Conservation (phyloP, 2,329 filamentous ascomycete genomes). For the Aspergillus hiratsukae region DNA sequence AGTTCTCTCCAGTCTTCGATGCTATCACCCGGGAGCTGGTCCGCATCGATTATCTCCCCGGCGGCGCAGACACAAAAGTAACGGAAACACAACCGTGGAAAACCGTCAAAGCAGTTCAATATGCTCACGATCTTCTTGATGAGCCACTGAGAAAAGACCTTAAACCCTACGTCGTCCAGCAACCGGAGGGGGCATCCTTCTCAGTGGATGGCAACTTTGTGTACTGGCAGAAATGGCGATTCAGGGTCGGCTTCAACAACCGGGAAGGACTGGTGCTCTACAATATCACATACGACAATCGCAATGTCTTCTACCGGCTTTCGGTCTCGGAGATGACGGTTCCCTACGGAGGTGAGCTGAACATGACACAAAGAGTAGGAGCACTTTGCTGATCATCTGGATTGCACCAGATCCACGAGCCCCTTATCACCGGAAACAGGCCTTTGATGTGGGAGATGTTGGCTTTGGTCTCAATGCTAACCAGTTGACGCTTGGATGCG, state of each 20-base stretch:
- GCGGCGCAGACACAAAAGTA: constrained; percentile 58
- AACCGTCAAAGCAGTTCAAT: constrained; percentile 48
- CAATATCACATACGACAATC: constrained; percentile 58
- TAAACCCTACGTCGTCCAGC: constrained; percentile 61
- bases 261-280: constrained; percentile 65
- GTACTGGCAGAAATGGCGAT: constrained; percentile 63
- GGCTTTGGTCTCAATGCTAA: constrained; percentile 65
- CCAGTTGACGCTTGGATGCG: constrained; percentile 64
- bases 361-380: background rate
- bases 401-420: constrained; percentile 53
- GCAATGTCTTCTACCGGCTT: constrained; percentile 64
- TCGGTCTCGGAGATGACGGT: constrained; percentile 64
- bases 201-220: constrained; percentile 53
- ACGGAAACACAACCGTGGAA: constrained; percentile 55
- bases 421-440: constrained; percentile 65
- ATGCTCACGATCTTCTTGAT: constrained; percentile 60
- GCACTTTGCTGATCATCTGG: background rate
- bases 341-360: constrained; percentile 36
- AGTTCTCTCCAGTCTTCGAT: constrained; percentile 47
- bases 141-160: constrained; percentile 58
- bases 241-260: constrained; percentile 59
- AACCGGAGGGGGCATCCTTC: constrained; percentile 63
- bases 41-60: constrained; percentile 66
- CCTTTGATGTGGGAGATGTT: constrained; percentile 66
- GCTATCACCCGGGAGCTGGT: constrained; percentile 60